Evolutionary conservation across 176 grass and related monocot species (phyloP).

Genomic region (Zizania latifolia): DNA sequence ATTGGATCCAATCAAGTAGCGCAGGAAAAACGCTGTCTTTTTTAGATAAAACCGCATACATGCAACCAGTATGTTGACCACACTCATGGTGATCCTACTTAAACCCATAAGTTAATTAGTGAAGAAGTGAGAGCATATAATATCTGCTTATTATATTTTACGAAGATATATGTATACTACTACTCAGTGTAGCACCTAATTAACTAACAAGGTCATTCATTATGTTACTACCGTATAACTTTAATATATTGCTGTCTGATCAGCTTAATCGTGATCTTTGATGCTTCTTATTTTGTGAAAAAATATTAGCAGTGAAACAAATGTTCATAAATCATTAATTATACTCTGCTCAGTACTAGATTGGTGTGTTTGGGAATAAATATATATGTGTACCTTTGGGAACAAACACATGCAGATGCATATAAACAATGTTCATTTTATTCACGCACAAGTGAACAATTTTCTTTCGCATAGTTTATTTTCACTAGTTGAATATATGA

Average conservation of each 20-base stretch:
- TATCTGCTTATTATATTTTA: constrained; percentile 20
- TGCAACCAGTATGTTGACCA: background rate
- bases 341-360: background rate
- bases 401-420: too few species aligned
- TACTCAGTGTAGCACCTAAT: background rate
- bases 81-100: constrained; percentile 1
- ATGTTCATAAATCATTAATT: background rate
- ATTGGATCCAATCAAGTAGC: background rate
- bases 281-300: background rate
- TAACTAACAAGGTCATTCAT: background rate
- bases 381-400: background rate
- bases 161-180: too few species aligned
- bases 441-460: background rate
- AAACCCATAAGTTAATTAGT: background rate
- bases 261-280: background rate
- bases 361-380: background rate
- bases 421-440: background rate
- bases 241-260: background rate
- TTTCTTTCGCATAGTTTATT: background rate
- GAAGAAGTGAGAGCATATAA: background rate
- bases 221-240: background rate
- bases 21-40: background rate
- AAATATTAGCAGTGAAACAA: background rate
- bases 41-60: background rate
- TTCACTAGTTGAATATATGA: background rate